Base-by-base conservation (phyloP, 495 filamentous ascomycete species). In the Pseudotulostoma volvatum region DNA sequence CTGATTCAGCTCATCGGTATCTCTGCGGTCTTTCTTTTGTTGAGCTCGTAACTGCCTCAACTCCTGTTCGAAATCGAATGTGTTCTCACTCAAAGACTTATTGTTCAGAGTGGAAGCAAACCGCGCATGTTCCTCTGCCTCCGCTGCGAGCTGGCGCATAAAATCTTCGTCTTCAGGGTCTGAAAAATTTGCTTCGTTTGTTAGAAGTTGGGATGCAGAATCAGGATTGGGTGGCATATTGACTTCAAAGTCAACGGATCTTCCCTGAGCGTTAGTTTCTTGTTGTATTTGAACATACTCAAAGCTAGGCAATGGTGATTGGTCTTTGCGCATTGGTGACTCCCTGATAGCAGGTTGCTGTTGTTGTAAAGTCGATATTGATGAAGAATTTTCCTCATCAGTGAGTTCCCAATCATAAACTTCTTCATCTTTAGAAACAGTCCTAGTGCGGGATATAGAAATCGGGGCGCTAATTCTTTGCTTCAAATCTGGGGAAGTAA, bases 161-260 rank as follows among this genome's bases (percentile, higher is more conserved):
- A 96, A 66, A 36, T 90, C 85, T 55, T 85, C 84, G 43, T 96
- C 88, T 59, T 94, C 88, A 0, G 85, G 79, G 45, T 96, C 88
- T 18, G 77, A 84, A 47, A 80, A 83, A 4, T 77, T 67, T 23
- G 45, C 59, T 25, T 56, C 46, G 23, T 28, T 28, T 11, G 11
- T 28, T 11, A 28, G 5, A 28, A 11, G 23, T 28, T 28, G 23
- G 5, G 23, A 11, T 28, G 23, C 11, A 28, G 23, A 28, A 28
- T 28, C 23, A 11, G 11, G 5, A 5, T 11, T 11, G 11, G 23
- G 11, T 5, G 11, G 23, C 5, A 28, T 5, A 5, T 11, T 28
- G 23, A 28, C 11, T 28, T 46, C 23, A 14, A 41, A n/a, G n/a
- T 33, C 35, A 19, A 41, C 25, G 18, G 38, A 42, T 4, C 42